A percentile compares a stretch with the other conserved stretches of the same genome.
These are phyloP conservation scores for Fusarium verticillioides DNA, from an alignment of 2,329 filamentous ascomycete genomes.

Conservation along the genomic window DNA sequence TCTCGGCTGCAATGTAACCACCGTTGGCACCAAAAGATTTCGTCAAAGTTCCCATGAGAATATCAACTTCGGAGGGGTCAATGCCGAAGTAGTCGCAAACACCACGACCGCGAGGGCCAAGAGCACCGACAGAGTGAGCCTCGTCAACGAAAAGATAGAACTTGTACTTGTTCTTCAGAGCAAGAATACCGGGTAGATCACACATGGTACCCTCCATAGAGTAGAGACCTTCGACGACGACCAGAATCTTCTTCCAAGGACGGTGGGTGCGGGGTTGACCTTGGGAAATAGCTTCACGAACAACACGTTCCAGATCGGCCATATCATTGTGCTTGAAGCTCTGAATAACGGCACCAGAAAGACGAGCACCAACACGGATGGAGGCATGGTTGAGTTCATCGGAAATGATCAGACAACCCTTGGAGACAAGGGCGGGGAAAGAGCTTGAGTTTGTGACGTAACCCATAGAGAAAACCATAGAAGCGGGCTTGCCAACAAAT, in stretches of 20 bases:
- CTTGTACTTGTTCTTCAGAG: constrained; percentile 94
- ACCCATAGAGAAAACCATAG: constrained; percentile 99
- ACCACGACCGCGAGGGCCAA: constrained; percentile 87
- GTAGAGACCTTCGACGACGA: constrained; percentile 96
- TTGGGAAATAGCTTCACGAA: constrained; percentile 94
- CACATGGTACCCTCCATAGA: constrained; percentile 99
- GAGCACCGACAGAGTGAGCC: constrained; percentile 93
- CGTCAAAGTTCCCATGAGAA: constrained; percentile 97
- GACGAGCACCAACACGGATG: constrained; percentile 92
- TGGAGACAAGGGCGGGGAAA: constrained; percentile 91
- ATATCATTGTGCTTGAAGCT: constrained; percentile 99
- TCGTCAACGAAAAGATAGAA: constrained; percentile 96
- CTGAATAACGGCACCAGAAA: constrained; percentile 93
- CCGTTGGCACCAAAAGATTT: constrained; percentile 99
- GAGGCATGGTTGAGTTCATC: constrained; percentile 98
- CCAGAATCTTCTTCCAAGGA: constrained; percentile 98
- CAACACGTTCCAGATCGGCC: constrained; percentile 82
- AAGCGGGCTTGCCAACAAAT: constrained; percentile 93
- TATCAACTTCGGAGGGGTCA: constrained; percentile 87
- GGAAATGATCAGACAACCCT: constrained; percentile 93
- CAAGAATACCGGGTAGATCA: constrained; percentile 89
- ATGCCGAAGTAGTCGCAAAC: constrained; percentile 98
- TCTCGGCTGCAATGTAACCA: constrained; percentile 91
- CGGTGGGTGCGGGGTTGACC: constrained; percentile 98
- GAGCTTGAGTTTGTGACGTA: constrained; percentile 95